Evolutionary conservation across 805 yeast genomes (phyloP).

Genomic region (Ogataea nonfermentans): DNA sequence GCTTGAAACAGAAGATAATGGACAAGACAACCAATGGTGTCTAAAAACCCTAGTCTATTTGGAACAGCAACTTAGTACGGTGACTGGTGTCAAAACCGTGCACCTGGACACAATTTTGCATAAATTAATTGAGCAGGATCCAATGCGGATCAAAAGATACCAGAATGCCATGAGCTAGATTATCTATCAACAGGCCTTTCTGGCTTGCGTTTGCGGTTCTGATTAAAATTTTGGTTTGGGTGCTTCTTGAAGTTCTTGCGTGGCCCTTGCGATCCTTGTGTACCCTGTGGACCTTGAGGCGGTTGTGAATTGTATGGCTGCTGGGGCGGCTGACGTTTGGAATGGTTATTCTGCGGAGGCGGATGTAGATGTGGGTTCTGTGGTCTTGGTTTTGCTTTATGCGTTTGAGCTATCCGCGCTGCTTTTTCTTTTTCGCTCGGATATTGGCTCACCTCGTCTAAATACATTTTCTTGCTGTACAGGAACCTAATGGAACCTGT

Average conservation of each 20-base stretch:
- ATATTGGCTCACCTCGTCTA: slow-evolving; percentile 26
- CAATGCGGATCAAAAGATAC: slow-evolving; percentile 63
- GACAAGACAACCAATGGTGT: slow-evolving; percentile 72
- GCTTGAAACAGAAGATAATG: slow-evolving; percentile 68
- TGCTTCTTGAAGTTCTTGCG: slow-evolving; percentile 7
- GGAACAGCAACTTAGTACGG: slow-evolving; percentile 36
- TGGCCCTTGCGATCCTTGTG: not conserved
- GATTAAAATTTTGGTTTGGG: slow-evolving; percentile 3
- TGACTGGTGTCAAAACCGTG: slow-evolving; percentile 7
- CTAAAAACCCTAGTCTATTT: slow-evolving; percentile 52
- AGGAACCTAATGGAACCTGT: slow-evolving; percentile 34
- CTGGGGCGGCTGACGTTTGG: not conserved
- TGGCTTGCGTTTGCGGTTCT: slow-evolving; percentile 9
- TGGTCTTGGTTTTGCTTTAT: slow-evolving; percentile 1
- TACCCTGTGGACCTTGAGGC: too few species aligned
- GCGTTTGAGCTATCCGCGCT: not conserved
- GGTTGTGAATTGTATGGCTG: too few species aligned
- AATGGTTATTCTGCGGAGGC: not conserved
- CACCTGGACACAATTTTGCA: slow-evolving; percentile 34
- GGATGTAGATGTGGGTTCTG: slow-evolving; percentile 1
- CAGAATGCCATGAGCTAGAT: slow-evolving; percentile 30
- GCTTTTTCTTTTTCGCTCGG: slow-evolving; percentile 9
- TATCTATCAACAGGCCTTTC: slow-evolving; percentile 4
- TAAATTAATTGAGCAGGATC: slow-evolving; percentile 55
- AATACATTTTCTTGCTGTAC: slow-evolving; percentile 29